Conservation (phyloP, 441 rosid genomes). For the Aleurites moluccanus region DNA sequence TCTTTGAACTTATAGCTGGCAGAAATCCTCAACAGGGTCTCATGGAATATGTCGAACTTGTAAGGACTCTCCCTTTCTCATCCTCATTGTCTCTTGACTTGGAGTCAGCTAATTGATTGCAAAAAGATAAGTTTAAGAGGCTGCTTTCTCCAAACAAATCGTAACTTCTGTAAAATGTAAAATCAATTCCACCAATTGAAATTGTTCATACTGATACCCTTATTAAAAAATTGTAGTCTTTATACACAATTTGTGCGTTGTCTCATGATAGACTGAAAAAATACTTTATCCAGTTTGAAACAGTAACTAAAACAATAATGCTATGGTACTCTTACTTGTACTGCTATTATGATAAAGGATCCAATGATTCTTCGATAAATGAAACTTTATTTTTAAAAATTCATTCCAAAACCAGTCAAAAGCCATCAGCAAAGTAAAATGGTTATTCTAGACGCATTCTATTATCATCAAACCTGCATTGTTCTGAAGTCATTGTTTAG, state of each 20-base stretch:
- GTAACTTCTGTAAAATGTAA: background rate
- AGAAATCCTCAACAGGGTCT: conserved; percentile 97
- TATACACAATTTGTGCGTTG: background rate
- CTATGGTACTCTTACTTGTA: too few species aligned
- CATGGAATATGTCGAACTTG: conserved; percentile 91
- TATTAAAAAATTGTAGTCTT: too few species aligned
- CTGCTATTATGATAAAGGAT: too few species aligned
- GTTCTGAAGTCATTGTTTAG: background rate
- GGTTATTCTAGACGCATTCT: background rate
- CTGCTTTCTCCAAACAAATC: too few species aligned
- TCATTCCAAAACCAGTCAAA: background rate
- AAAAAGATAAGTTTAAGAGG: too few species aligned
- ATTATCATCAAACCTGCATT: background rate
- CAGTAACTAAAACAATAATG: too few species aligned
- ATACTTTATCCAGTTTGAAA: too few species aligned
- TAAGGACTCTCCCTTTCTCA: conserved; percentile 37
- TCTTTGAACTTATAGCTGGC: conserved; percentile 91
- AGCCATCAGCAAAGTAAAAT: background rate
- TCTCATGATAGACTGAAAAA: too few species aligned
- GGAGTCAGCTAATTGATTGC: too few species aligned
- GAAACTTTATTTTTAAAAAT: too few species aligned
- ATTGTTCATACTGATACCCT: too few species aligned
- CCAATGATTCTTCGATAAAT: too few species aligned
- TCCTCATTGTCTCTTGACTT: background rate
- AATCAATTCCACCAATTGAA: background rate